Percentiles rank a stretch among this genome's conserved stretches.
Conservation (phyloP, 164 flowering plant species). For the Dillenia turbinata region DNA sequence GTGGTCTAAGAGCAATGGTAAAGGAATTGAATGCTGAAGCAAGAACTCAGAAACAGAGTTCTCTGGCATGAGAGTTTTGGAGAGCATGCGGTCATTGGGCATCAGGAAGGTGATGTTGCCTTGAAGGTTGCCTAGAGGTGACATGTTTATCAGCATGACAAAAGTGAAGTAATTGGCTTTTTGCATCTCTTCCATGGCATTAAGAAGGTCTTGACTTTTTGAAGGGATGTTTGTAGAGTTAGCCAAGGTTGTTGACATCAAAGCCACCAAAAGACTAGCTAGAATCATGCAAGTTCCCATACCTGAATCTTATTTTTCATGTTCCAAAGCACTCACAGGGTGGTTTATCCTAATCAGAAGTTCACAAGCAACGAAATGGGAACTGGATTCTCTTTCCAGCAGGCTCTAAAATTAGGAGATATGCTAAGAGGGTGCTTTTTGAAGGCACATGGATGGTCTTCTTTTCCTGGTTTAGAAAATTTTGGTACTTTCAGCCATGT, state of each 20-base stretch:
- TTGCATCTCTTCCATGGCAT: constrained; percentile 68
- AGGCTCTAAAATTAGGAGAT: too few species aligned
- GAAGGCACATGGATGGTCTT: not conserved
- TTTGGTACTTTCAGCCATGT: not conserved
- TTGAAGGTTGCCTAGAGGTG: constrained; percentile 32
- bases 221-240: not conserved
- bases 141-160: constrained; percentile 66
- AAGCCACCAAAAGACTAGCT: constrained; percentile 15
- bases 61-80: constrained; percentile 24
- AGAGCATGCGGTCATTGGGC: constrained; percentile 66
- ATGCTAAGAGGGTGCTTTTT: too few species aligned
- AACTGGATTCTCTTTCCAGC: too few species aligned
- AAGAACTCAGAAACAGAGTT: constrained; percentile 41
- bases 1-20: constrained; percentile 55
- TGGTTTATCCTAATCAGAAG: constrained; percentile 1
- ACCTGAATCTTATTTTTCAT: not conserved
- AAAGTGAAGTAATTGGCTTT: constrained; percentile 73
- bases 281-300: constrained; percentile 15
- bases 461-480: constrained; percentile 9
- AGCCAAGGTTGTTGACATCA: constrained; percentile 18
- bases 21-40: constrained; percentile 66
- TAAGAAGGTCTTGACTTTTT: constrained; percentile 23
- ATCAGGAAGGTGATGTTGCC: constrained; percentile 73
- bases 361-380: too few species aligned
- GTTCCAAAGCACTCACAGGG: not conserved